phyloP scores from a whole-genome alignment of 179 eudicot genomes.

The Drosera spatulata region DNA sequence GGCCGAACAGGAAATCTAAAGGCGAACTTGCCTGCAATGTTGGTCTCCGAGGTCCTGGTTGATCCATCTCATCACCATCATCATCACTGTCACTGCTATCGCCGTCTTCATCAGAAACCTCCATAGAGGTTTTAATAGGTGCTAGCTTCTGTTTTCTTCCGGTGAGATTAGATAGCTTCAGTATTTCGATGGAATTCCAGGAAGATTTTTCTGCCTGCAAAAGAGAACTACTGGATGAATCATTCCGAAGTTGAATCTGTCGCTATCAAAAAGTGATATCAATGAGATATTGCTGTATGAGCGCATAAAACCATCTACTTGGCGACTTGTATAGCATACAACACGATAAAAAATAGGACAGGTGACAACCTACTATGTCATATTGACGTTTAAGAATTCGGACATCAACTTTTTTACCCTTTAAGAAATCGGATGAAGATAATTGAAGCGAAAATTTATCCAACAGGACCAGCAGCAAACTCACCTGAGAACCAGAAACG shows the following conservation, averaged over 20 bases:
- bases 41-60: slow-evolving; percentile 37
- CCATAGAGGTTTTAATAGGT: slow-evolving; percentile 32
- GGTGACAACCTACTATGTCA: too few species aligned
- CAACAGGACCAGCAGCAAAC: background rate
- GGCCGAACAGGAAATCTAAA: background rate
- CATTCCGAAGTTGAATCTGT: too few species aligned
- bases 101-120: slow-evolving; percentile 63
- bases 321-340: too few species aligned
- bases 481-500: slow-evolving; percentile 90
- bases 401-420: too few species aligned
- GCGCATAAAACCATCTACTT: too few species aligned
- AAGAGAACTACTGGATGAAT: too few species aligned
- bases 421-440: too few species aligned
- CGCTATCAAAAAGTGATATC: too few species aligned
- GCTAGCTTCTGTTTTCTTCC: slow-evolving; percentile 74
- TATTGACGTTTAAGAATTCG: too few species aligned
- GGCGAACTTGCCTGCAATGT: slow-evolving; percentile 56
- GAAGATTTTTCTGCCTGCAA: slow-evolving; percentile 66
- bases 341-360: too few species aligned
- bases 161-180: slow-evolving; percentile 65
- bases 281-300: too few species aligned
- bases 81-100: slow-evolving; percentile 68
- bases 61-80: slow-evolving; percentile 38
- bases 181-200: slow-evolving; percentile 63
- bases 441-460: too few species aligned